phyloP scores from a whole-genome alignment of 306 rosid genomes.

The Mimosa bimucronata region DNA sequence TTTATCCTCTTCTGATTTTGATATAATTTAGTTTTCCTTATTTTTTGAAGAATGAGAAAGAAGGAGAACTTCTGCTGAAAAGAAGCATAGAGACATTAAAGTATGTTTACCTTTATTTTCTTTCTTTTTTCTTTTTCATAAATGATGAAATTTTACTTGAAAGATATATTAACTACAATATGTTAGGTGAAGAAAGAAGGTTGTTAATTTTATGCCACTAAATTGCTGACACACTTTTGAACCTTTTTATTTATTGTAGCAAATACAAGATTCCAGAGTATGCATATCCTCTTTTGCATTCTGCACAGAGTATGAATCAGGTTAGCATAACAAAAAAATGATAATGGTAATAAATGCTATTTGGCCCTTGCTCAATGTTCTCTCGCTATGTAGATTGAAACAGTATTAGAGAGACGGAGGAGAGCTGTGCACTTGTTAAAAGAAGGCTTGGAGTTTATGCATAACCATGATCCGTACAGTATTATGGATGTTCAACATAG shows the following conservation, averaged over 20 bases:
- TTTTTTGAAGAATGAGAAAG: constrained; percentile 66
- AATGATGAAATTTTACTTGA: neutral
- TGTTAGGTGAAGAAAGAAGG: neutral
- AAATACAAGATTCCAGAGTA: constrained; percentile 72
- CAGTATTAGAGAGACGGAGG: constrained; percentile 68
- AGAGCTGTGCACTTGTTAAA: constrained; percentile 59
- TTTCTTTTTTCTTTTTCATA: neutral
- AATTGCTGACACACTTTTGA: constrained; percentile 28
- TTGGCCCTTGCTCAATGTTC: neutral
- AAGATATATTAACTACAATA: neutral
- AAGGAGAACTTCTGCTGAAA: constrained; percentile 53
- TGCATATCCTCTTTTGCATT: constrained; percentile 72
- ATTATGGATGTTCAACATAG: constrained; percentile 32
- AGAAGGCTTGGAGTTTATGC: constrained; percentile 59
- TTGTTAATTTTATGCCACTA: constrained; percentile 4
- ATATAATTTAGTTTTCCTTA: constrained; percentile 31
- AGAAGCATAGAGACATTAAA: constrained; percentile 69
- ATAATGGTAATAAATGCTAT: too few species aligned
- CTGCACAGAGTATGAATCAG: constrained; percentile 69
- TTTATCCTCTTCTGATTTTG: constrained; percentile 23
- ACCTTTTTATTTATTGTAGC: constrained; percentile 48
- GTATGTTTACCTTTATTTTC: constrained; percentile 53
- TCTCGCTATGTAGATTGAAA: constrained; percentile 57
- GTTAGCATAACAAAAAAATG: constrained; percentile 35
- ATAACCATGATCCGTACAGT: constrained; percentile 34